These are phyloP conservation scores for Eimeria brunetti DNA, from an alignment of 169 alveolate genomes.

Conservation along the genomic window DNA sequence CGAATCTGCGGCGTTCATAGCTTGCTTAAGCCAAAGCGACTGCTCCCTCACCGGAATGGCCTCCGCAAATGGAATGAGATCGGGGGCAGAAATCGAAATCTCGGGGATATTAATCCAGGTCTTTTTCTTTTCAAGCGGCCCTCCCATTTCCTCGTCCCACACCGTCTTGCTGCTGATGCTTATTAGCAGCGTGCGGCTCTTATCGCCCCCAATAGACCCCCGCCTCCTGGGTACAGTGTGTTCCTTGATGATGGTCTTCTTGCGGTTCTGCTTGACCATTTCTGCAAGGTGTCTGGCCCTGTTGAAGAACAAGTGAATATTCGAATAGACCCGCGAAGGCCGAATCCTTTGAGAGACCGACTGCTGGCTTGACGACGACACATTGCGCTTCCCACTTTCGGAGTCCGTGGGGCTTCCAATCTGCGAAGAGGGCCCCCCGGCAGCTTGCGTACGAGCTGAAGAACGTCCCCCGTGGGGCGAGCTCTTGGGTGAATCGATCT, in stretches of 20 bases:
- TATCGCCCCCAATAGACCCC: conserved; percentile 68
- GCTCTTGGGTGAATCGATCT: background rate
- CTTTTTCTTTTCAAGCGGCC: conserved; percentile 56
- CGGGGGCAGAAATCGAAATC: conserved; percentile 55
- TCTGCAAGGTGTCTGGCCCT: conserved; percentile 61
- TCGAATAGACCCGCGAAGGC: conserved; percentile 48
- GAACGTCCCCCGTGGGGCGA: background rate
- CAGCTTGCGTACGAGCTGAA: background rate
- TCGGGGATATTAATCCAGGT: conserved; percentile 69
- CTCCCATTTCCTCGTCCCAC: conserved; percentile 71
- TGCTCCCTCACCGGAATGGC: conserved; percentile 55
- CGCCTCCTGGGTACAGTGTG: conserved; percentile 19
- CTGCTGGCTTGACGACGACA: conserved; percentile 26
- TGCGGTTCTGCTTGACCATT: conserved; percentile 12
- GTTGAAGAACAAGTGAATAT: conserved; percentile 38
- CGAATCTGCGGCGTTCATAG: background rate
- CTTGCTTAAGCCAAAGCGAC: background rate
- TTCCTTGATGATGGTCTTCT: background rate
- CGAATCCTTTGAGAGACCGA: conserved; percentile 50
- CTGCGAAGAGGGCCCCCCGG: background rate
- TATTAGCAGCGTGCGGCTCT: conserved; percentile 57
- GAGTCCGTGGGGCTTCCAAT: background rate
- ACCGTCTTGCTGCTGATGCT: conserved; percentile 51
- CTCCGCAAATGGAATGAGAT: conserved; percentile 71
- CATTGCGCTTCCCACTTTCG: conserved; percentile 4